Evolutionary conservation across 768 basidiomycete species (phyloP).

Genomic region (Hygrocybe coccinea): DNA sequence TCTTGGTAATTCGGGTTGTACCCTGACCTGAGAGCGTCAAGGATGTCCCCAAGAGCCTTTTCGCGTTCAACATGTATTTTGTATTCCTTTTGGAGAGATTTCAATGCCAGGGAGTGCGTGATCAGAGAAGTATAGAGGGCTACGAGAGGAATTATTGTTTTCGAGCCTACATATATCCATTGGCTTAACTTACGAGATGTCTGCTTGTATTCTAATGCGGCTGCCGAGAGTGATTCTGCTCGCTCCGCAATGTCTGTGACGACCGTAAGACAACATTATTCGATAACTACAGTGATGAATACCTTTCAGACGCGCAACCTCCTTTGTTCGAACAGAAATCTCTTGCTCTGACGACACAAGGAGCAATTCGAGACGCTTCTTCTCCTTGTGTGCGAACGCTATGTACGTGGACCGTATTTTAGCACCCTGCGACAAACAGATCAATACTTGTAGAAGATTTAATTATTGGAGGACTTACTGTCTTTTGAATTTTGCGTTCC

Average conservation of each 20-base stretch:
- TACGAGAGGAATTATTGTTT: constrained; percentile 27
- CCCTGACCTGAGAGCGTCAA: constrained; percentile 70
- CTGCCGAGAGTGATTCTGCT: constrained; percentile 72
- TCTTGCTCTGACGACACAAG: constrained; percentile 51
- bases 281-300: constrained; percentile 3
- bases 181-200: constrained; percentile 61
- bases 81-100: constrained; percentile 69
- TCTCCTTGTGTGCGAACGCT: constrained; percentile 83
- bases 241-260: constrained; percentile 67
- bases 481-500: constrained; percentile 74
- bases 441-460: background rate
- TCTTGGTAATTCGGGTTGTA: constrained; percentile 99
- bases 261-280: background rate
- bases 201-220: constrained; percentile 79
- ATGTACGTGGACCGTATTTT: constrained; percentile 91
- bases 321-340: constrained; percentile 58
- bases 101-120: constrained; percentile 68
- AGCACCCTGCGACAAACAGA: constrained; percentile 53
- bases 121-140: constrained; percentile 76
- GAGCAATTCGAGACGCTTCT: constrained; percentile 69
- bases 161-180: background rate
- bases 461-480: constrained; percentile 42
- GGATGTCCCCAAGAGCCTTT: constrained; percentile 73
- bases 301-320: constrained; percentile 74
- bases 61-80: constrained; percentile 71